Base-by-base conservation (phyloP, 345 rosid genomes). In the Hibiscus mutabilis region DNA sequence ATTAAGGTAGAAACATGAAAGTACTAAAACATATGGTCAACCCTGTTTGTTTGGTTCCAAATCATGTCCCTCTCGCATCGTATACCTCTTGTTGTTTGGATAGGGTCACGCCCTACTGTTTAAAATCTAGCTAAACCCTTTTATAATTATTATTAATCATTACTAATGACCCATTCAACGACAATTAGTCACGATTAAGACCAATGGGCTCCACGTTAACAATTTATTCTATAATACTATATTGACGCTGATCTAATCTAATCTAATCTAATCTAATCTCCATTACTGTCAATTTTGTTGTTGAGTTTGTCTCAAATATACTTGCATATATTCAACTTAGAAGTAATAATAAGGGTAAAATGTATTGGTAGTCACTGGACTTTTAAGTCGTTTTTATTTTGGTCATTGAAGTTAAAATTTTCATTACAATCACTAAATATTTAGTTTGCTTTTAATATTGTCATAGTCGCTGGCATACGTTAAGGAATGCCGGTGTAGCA, bases 161-260 rank as follows among this genome's bases (percentile, higher is more conserved):
- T 59, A 78, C 76, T 80, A 77, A 33, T 57, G 40, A 60, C 55
- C 44, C 69, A 60, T 58, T 57, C 18, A 37, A 21, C 81, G 60
- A 60, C 57, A 51, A 40, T 51, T 59, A 67, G 58, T 70, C 70
- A 60, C 73, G 42, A 78, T 75, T 80, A 73, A 72, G 60, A 37
- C 33, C 57, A 5, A 68, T 35, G 87, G 85, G 85, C 74, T 71
- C 87, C 85, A 82, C 82, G 16, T 52, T 42, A 79, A 70, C 49
- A 65, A 70, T 3, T 3, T 12, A 24, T 57, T 57, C n/a, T 12
- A 12, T 18, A 3, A 53, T 53, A 24, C 8, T 56, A 56, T 56
- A 21, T 56, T 21, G 60, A 22, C 60, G 0, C 31, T 57, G 56
- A 49, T 49, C 55, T 49, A 8, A 53, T 53, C 60, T 24, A 57